Percentiles rank a stretch among this genome's conserved stretches.
Conservation (phyloP, 495 filamentous ascomycete species). For the Trichoderma gamsii region DNA sequence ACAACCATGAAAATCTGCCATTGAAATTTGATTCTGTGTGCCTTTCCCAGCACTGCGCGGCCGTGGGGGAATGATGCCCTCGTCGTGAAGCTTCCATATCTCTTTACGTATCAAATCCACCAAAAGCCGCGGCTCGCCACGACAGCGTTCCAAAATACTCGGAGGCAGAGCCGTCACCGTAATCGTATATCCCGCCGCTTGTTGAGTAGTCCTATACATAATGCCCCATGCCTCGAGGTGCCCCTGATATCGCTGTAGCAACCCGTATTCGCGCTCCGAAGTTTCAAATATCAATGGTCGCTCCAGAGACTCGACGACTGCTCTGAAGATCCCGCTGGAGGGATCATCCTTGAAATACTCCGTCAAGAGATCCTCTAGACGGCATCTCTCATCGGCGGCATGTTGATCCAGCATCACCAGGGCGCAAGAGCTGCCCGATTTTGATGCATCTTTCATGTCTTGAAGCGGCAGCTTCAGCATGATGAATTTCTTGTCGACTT, state of each 20-base stretch:
- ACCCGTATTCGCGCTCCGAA: slow-evolving; percentile 47
- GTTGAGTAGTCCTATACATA: slow-evolving; percentile 41
- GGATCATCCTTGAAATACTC: slow-evolving; percentile 29
- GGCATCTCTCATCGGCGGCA: slow-evolving; percentile 84
- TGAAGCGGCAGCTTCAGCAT: slow-evolving; percentile 50
- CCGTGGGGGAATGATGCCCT: slow-evolving; percentile 6
- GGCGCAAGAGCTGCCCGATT: neutral
- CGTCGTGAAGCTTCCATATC: slow-evolving; percentile 49
- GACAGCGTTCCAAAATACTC: slow-evolving; percentile 69
- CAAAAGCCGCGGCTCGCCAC: slow-evolving; percentile 60
- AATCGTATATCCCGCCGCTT: slow-evolving; percentile 28
- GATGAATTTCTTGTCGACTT: slow-evolving; percentile 90
- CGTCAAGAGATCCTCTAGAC: slow-evolving; percentile 62
- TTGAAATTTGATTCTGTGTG: slow-evolving; percentile 39
- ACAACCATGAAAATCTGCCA: slow-evolving; percentile 55
- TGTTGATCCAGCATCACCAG: slow-evolving; percentile 89
- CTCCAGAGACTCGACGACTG: slow-evolving; percentile 27
- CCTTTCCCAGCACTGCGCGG: slow-evolving; percentile 12
- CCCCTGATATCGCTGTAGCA: slow-evolving; percentile 47
- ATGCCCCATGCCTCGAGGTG: slow-evolving; percentile 72
- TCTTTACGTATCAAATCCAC: slow-evolving; percentile 69
- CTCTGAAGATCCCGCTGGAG: slow-evolving; percentile 8
- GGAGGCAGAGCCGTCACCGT: slow-evolving; percentile 56
- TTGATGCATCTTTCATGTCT: neutral
- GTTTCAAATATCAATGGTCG: slow-evolving; percentile 59